phyloP scores from a whole-genome alignment of 331 rosid genomes.

The Telfairia occidentalis region DNA sequence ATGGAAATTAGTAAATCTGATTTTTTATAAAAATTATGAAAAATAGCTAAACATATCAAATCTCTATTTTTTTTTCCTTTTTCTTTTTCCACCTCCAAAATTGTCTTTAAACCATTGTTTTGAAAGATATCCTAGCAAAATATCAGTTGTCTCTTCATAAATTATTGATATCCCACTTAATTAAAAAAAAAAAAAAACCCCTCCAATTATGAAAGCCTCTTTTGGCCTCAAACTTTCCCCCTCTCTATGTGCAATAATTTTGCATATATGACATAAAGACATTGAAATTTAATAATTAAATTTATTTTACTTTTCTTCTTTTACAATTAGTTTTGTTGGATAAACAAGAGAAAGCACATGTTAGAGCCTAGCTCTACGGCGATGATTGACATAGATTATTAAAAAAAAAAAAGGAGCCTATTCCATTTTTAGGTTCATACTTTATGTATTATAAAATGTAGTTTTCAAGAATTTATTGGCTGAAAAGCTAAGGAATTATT shows the following conservation, averaged over 20 bases:
- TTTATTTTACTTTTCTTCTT: background rate
- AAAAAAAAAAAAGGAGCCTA: background rate
- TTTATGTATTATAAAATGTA: background rate
- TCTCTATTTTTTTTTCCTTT: background rate
- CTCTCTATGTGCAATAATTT: background rate
- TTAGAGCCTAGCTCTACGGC: slow-evolving; percentile 2
- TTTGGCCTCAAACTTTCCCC: background rate
- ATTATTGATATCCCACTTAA: background rate
- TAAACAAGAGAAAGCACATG: slow-evolving; percentile 12
- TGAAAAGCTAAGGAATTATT: background rate
- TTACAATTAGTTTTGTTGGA: background rate
- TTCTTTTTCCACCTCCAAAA: background rate
- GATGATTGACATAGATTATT: background rate
- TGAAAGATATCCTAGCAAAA: background rate
- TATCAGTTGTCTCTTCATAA: background rate
- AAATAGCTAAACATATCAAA: background rate
- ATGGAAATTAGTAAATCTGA: too few species aligned
- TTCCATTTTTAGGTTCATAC: background rate
- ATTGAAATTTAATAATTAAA: slow-evolving; percentile 1
- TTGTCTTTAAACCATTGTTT: background rate
- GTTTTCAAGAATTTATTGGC: background rate
- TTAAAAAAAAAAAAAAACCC: background rate
- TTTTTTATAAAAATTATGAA: too few species aligned
- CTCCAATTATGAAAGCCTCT: background rate
- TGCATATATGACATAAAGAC: background rate